phyloP scores from a whole-genome alignment of 192 early-diverging fungal genomes.

The Coemansia furcata region DNA sequence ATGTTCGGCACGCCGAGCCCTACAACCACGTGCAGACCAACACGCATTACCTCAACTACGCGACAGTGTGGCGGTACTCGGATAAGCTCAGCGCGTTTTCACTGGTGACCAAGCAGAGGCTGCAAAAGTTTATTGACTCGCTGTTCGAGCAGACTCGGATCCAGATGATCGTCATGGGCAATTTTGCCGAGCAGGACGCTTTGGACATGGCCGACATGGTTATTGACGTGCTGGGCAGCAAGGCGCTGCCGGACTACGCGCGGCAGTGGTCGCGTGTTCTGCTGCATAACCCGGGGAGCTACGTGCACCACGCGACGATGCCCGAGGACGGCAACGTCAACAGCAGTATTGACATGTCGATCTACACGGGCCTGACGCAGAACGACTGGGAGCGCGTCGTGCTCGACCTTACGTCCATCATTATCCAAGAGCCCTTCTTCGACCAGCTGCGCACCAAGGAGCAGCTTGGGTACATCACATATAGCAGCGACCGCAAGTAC shows the following conservation, averaged over 20 bases:
- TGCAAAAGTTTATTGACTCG: constrained; percentile 73
- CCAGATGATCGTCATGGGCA: constrained; percentile 87
- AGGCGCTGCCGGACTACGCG: constrained; percentile 56
- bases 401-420: constrained; percentile 73
- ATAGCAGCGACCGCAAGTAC: constrained; percentile 58
- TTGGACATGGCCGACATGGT: constrained; percentile 60
- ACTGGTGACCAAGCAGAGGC: constrained; percentile 65
- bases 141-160: constrained; percentile 69
- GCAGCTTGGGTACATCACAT: constrained; percentile 72
- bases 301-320: constrained; percentile 32
- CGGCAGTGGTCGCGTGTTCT: constrained; percentile 29
- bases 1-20: constrained; percentile 76
- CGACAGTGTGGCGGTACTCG: constrained; percentile 72
- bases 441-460: constrained; percentile 93
- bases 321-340: constrained; percentile 83
- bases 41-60: constrained; percentile 71
- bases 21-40: constrained; percentile 78
- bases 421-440: constrained; percentile 87
- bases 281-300: constrained; percentile 40
- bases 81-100: constrained; percentile 76
- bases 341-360: constrained; percentile 81
- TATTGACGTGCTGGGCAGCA: constrained; percentile 59
- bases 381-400: constrained; percentile 64
- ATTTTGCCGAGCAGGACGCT: constrained; percentile 69
- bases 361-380: constrained; percentile 74